phyloP scores from a whole-genome alignment of 2,329 filamentous ascomycete genomes.

The Epichloe amarillans region DNA sequence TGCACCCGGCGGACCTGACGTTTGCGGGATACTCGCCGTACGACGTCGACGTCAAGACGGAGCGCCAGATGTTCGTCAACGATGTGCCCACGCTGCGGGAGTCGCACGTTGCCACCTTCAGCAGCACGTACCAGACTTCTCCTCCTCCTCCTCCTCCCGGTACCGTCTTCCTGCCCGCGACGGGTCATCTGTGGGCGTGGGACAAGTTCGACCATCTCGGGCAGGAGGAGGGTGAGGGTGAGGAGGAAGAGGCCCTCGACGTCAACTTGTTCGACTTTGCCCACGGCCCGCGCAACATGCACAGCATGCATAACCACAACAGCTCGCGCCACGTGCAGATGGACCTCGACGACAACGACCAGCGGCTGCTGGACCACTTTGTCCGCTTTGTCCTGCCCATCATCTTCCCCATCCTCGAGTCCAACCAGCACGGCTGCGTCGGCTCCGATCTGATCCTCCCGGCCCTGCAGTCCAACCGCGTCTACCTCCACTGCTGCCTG shows the following conservation, averaged over 20 bases:
- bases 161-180: conserved; percentile 43
- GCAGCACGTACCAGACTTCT: conserved; percentile 75
- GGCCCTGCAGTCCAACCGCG: conserved; percentile 80
- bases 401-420: conserved; percentile 85
- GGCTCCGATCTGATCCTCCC: conserved; percentile 74
- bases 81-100: conserved; percentile 75
- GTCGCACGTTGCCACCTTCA: conserved; percentile 84
- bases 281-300: conserved; percentile 45
- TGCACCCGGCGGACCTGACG: conserved; percentile 44
- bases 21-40: conserved; percentile 58
- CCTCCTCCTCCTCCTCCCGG: conserved; percentile 60
- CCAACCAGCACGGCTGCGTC: conserved; percentile 73
- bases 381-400: conserved; percentile 74
- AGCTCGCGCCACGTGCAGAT: conserved; percentile 54
- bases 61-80: conserved; percentile 86
- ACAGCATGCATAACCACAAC: conserved; percentile 23
- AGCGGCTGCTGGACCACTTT: conserved; percentile 80
- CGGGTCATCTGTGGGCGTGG: no score
- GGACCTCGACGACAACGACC: conserved; percentile 77
- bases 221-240: conserved; percentile 34
- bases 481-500: conserved; percentile 89
- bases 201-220: conserved; percentile 17
- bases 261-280: conserved; percentile 76
- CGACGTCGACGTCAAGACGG: conserved; percentile 92
- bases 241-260: conserved; percentile 51